Conservation (phyloP, 106 monocot genomes). For the Agapanthus africanus region DNA sequence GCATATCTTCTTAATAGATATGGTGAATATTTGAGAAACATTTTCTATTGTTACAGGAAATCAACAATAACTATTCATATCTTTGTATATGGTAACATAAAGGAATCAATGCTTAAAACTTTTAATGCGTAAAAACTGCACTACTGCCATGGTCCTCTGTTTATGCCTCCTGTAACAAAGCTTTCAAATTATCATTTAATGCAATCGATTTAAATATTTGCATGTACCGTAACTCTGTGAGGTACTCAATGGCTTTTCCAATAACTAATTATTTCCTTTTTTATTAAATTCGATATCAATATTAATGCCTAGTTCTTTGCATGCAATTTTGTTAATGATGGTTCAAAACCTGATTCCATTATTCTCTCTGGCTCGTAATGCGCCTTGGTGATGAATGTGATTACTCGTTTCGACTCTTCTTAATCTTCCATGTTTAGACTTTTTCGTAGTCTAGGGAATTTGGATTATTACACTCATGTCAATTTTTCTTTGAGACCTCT, state of each 20-base stretch:
- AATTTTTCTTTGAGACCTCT: not conserved
- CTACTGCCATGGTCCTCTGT: not conserved
- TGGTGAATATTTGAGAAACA: too few species aligned
- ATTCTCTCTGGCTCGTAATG: not conserved
- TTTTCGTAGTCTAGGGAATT: not conserved
- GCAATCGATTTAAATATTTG: not conserved
- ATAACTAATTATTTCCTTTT: not conserved
- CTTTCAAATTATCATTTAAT: not conserved
- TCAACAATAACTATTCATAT: too few species aligned
- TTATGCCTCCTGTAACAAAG: not conserved
- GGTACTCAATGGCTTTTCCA: not conserved
- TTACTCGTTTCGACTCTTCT: not conserved
- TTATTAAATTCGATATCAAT: not conserved
- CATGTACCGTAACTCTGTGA: not conserved
- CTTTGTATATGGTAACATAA: too few species aligned
- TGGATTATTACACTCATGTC: not conserved
- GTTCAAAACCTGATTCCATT: not conserved
- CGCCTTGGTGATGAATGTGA: not conserved
- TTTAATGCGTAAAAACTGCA: not conserved
- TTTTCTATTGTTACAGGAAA: too few species aligned
- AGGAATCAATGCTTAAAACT: too few species aligned
- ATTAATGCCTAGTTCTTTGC: not conserved
- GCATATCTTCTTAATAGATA: too few species aligned
- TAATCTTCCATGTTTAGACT: not conserved
- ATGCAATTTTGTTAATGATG: not conserved